Evolutionary conservation across 2,329 filamentous ascomycete species (phyloP), one percentile per base, ranked within the genome.

Genomic region (Ascochyta viciae-villosae): DNA sequence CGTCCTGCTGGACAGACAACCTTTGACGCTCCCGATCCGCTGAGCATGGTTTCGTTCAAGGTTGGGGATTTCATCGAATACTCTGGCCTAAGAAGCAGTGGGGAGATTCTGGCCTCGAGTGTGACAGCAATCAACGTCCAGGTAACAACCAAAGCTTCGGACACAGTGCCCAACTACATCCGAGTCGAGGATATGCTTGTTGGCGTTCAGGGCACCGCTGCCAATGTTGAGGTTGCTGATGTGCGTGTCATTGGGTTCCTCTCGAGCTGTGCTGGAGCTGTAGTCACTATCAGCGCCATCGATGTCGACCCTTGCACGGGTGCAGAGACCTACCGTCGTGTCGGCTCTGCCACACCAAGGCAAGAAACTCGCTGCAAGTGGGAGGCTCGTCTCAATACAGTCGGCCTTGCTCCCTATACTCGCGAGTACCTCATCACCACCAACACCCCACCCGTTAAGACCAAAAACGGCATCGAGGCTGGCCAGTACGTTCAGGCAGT

Each of bases 241-340:
- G 67, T 60, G 19, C 53, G 61, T 3, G 63, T 64, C 45, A 71
- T 79, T 23, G 77, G 77, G 0, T 76, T 72, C 40, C 72, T 75
- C 6, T 78, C 77, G 1, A 76, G 77, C 37, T 72, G 72, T 13
- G 61, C 65, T 33, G 63, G 62, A 24, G 68, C 72, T 15, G 60
- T 63, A 6, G 70, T 79, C 33, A 69, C 63, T 10, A 72, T 80
- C 51, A 71, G 57, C 27, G 77, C 77, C 35, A 76, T 79, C 24
- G 77, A 80, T 6, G 67, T 79, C 19, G 74, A 80, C 39, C 74
- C 74, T 22, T 80, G 78, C 62, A 78, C 76, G 0, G 78, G 78
- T 15, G 71, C 69, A 23, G 70, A 75, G 34, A 75, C 64, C 2
- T 67, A 74, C 27, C 74, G 76, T 6, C 50, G 68, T 9, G 67